phyloP scores from a whole-genome alignment of 257 asterid species.

The Solanum tarijense region DNA sequence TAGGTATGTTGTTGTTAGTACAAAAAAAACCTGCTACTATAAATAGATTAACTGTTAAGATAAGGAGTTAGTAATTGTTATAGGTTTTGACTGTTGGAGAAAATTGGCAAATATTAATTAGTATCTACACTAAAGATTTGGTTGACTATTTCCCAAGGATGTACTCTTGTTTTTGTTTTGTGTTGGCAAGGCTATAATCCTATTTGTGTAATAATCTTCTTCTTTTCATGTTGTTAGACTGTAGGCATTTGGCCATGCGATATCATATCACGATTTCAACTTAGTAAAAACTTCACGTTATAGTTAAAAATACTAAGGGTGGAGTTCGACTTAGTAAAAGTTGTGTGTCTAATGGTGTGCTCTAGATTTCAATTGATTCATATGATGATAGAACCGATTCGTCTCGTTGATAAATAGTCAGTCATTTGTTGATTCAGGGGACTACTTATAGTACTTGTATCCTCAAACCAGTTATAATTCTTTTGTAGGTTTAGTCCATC shows the following conservation, averaged over 20 bases:
- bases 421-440: neutral
- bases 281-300: too few relatives aligned
- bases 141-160: neutral
- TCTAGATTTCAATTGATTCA: neutral
- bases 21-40: neutral
- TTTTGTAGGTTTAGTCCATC: constrained; percentile 69
- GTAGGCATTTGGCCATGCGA: too few relatives aligned
- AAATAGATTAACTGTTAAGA: neutral
- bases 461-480: neutral
- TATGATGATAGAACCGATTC: neutral
- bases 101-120: neutral
- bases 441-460: neutral
- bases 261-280: too few relatives aligned
- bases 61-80: neutral
- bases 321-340: neutral
- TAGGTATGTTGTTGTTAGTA: neutral
- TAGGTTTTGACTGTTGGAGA: neutral
- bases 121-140: neutral
- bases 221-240: neutral
- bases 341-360: neutral
- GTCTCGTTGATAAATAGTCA: neutral
- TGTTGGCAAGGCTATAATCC: neutral
- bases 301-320: neutral
- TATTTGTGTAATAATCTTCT: neutral
- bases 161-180: neutral